Evolutionary conservation across 441 rosid genomes (phyloP).

Genomic region (Hura crepitans): DNA sequence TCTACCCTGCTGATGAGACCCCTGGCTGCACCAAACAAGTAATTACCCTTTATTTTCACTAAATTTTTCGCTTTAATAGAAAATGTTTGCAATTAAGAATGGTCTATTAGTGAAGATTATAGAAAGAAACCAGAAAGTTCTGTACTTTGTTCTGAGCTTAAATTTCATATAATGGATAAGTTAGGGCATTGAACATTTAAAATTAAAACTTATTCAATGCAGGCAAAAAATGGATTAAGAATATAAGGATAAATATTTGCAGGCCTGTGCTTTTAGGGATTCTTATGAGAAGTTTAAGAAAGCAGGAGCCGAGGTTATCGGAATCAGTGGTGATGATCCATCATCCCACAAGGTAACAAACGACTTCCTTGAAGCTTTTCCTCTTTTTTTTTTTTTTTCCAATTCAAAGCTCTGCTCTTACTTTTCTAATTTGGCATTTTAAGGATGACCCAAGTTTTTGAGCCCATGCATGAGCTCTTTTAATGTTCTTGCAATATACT

Average conservation of each 20-base stretch:
- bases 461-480: not conserved
- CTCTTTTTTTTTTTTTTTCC: no score
- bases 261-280: conserved; percentile 97
- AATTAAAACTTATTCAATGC: not conserved
- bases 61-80: not conserved
- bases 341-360: conserved; percentile 76
- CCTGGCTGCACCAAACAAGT: conserved; percentile 99
- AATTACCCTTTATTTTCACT: not conserved
- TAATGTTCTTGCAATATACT: not conserved
- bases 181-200: not conserved
- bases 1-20: conserved; percentile 93
- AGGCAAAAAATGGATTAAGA: no score
- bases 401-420: not conserved
- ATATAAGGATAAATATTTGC: conserved; percentile 22
- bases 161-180: not conserved
- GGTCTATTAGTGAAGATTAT: not conserved
- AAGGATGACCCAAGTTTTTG: not conserved
- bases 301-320: conserved; percentile 93
- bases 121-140: not conserved
- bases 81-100: no score
- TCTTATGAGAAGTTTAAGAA: conserved; percentile 95
- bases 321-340: conserved; percentile 83
- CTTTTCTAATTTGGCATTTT: not conserved
- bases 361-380: not conserved
- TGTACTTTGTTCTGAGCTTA: not conserved